Evolutionary conservation across 352 stramenopile genomes (phyloP).

Genomic region (Pythium phragmiticola): DNA sequence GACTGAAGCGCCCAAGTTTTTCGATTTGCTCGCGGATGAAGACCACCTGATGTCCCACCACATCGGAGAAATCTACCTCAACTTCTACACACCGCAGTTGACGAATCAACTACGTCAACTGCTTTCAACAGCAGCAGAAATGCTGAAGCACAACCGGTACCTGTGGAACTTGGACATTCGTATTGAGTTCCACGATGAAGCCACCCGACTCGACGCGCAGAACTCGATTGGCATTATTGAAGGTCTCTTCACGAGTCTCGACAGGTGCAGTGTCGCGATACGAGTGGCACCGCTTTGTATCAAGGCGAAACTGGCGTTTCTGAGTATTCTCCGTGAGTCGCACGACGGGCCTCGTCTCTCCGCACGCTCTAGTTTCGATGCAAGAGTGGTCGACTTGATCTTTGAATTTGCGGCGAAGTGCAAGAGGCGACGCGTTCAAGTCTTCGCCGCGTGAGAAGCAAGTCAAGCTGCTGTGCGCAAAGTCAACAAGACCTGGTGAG

Average conservation of each 20-base stretch:
- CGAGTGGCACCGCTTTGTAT: neutral
- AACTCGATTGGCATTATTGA: neutral
- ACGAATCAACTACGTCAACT: too few relatives aligned
- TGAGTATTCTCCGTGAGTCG: neutral
- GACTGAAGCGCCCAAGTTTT: too few relatives aligned
- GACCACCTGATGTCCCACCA: too few relatives aligned
- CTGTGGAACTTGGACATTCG: neutral
- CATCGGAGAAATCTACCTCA: too few relatives aligned
- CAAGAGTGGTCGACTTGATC: neutral
- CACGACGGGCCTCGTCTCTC: too few relatives aligned
- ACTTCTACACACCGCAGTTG: too few relatives aligned
- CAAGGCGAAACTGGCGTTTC: neutral
- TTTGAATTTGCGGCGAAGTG: constrained; percentile 9
- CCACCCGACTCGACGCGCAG: too few relatives aligned
- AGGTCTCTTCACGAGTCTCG: neutral
- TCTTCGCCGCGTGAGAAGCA: too few relatives aligned
- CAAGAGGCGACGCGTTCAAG: neutral
- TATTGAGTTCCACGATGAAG: neutral
- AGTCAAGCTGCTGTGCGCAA: too few relatives aligned
- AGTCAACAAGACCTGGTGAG: too few relatives aligned
- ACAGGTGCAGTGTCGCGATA: neutral
- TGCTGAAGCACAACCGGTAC: neutral
- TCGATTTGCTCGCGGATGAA: too few relatives aligned
- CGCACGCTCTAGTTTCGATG: neutral
- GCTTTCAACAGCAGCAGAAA: neutral